Evolutionary conservation across 495 filamentous ascomycete genomes (phyloP).

Genomic region (Lentithecium fluviatile): DNA sequence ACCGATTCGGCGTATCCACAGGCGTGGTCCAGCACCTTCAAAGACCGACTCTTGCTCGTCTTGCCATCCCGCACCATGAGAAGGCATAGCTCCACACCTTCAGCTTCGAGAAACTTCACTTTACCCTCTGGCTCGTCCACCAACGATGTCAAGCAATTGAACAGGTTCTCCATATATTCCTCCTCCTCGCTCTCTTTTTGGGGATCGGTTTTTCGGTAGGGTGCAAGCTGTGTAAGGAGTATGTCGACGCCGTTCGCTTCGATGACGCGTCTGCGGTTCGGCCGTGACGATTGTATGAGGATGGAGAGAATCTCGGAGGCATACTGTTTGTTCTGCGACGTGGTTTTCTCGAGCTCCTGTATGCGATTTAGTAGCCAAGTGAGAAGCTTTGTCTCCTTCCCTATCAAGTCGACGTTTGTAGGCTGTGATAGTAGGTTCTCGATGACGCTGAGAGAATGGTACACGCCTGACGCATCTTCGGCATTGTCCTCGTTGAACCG

Average conservation of each 20-base stretch:
- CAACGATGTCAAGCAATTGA: slow-evolving; percentile 76
- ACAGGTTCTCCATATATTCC: slow-evolving; percentile 91
- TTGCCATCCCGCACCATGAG: slow-evolving; percentile 87
- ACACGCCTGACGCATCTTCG: slow-evolving; percentile 77
- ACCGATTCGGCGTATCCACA: slow-evolving; percentile 24
- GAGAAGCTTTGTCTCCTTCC: slow-evolving; percentile 62
- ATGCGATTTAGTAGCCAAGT: slow-evolving; percentile 75
- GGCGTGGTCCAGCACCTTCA: slow-evolving; percentile 84
- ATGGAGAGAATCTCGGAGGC: slow-evolving; percentile 90
- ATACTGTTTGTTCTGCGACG: slow-evolving; percentile 92
- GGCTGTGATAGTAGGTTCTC: slow-evolving; percentile 81
- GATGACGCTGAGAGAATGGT: slow-evolving; percentile 77
- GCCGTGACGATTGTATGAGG: slow-evolving; percentile 65
- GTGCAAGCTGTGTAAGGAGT: slow-evolving; percentile 76
- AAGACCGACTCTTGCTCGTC: slow-evolving; percentile 70
- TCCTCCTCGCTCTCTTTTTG: slow-evolving; percentile 84
- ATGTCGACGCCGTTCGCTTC: slow-evolving; percentile 71
- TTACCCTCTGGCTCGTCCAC: slow-evolving; percentile 77
- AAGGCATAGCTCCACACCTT: slow-evolving; percentile 86
- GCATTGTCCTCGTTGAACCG: slow-evolving; percentile 79
- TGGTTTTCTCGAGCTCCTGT: slow-evolving; percentile 57
- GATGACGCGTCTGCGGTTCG: slow-evolving; percentile 64
- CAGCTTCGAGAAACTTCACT: slow-evolving; percentile 77
- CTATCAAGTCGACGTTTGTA: slow-evolving; percentile 66
- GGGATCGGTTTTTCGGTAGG: slow-evolving; percentile 90